Conservation (phyloP, 441 rosid genomes). For the Erodium texanum region DNA sequence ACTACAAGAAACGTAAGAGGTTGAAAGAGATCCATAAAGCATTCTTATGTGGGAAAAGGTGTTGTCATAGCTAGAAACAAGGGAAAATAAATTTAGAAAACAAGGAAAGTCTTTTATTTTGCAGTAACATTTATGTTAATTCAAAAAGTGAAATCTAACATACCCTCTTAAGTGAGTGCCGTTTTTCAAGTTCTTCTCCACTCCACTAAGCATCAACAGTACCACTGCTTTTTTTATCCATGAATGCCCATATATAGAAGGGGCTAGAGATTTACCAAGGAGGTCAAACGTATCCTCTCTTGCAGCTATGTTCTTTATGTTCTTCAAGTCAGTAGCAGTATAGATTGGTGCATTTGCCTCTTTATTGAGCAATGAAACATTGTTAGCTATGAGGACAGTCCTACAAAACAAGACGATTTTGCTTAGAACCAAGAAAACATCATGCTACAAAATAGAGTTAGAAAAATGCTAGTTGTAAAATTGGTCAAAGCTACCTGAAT, state of each 20-base stretch:
- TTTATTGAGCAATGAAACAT: conserved; percentile 81
- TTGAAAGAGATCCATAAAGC: neutral
- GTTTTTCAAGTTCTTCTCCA: conserved; percentile 86
- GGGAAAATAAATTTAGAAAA: too few relatives aligned
- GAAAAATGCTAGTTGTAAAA: conserved; percentile 5
- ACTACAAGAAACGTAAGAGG: conserved; percentile 29
- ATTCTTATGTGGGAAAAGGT: neutral
- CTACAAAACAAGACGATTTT: conserved; percentile 32
- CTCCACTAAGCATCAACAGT: conserved; percentile 87
- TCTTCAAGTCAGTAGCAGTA: conserved; percentile 62
- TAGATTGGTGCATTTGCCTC: conserved; percentile 93
- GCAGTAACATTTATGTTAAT: neutral
- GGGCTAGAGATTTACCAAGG: conserved; percentile 85
- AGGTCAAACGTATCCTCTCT: conserved; percentile 85
- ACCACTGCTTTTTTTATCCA: conserved; percentile 98
- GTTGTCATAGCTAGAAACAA: neutral
- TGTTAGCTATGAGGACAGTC: conserved; percentile 87
- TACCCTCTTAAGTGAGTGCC: conserved; percentile 97
- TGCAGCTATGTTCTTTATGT: conserved; percentile 75
- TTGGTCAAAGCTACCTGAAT: conserved; percentile 48
- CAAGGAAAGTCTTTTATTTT: neutral
- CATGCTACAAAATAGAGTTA: neutral
- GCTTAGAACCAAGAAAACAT: conserved; percentile 17
- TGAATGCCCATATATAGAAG: conserved; percentile 90
- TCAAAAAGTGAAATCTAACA: conserved; percentile 21